Base-by-base conservation (phyloP, 805 yeast genomes). In the Starmerella apicola region DNA sequence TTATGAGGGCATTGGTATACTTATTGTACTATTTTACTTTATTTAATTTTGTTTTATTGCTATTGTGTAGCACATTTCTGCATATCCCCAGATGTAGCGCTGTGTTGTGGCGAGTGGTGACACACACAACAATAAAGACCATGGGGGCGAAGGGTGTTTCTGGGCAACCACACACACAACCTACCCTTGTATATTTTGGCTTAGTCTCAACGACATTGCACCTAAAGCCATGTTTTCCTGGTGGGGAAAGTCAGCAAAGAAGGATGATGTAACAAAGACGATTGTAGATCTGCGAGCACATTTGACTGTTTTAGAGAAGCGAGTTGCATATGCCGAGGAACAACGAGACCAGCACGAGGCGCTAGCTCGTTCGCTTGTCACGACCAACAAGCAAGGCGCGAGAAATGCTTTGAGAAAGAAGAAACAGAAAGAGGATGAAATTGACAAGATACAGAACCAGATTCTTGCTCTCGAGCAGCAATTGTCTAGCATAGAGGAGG, bases 191-290 rank as follows among this genome's bases (percentile, higher is more conserved):
- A n/a, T n/a, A n/a, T n/a, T n/a, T n/a, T n/a, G n/a, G n/a, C n/a
- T n/a, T n/a, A n/a, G n/a, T n/a, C n/a, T n/a, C n/a, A n/a, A n/a
- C n/a, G n/a, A n/a, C n/a, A n/a, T n/a, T n/a, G n/a, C n/a, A n/a
- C n/a, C n/a, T 13, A 24, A 24, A 24, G 27, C 19, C 22, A 31
- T 31, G 33, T 31, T 31, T 17, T 31, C 33, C 39, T 50, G 53
- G 53, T 50, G 43, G 34, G 95, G 95, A 38, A 81, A 82, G 38
- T 59, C 67, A 39, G 68, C 68, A 46, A 78, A 73, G 61, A 82
- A 80, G 56, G 96, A 86, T 56, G 68, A 73, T 50, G 93, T 97
- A 37, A 86, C 84, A 69, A 78, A 81, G 70, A 95, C 97, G 24
- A 91, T 91, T 41, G 81, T 88, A 34, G 80, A 77, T 50, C 67